Percentiles rank a stretch among this genome's conserved stretches.
phyloP scores from a whole-genome alignment of 495 filamentous ascomycete genomes.

The Penicillium samsonianum region DNA sequence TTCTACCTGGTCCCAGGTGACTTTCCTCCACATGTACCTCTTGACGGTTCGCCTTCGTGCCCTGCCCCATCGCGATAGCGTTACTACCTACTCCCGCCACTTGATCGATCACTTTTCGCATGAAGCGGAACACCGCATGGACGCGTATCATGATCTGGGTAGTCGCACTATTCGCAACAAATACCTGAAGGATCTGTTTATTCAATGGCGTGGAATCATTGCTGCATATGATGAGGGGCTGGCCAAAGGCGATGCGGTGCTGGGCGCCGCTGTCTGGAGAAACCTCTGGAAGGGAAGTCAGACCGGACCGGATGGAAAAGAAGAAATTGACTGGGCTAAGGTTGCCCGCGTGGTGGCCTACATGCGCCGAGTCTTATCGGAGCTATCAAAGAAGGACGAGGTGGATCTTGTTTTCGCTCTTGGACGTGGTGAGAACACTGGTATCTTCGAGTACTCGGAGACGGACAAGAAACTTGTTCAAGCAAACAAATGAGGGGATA shows the following conservation, averaged over 20 bases:
- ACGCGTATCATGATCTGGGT: conserved; percentile 64
- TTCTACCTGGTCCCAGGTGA: conserved; percentile 91
- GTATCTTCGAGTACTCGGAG: conserved; percentile 40
- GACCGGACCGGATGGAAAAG: conserved; percentile 34
- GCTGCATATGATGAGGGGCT: conserved; percentile 88
- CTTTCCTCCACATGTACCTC: conserved; percentile 94
- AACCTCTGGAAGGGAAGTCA: conserved; percentile 78
- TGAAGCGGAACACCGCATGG: conserved; percentile 86
- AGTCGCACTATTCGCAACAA: conserved; percentile 68
- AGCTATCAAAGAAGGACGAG: conserved; percentile 65
- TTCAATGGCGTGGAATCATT: conserved; percentile 85
- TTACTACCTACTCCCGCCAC: conserved; percentile 68
- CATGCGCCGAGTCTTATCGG: conserved; percentile 66
- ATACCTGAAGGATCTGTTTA: conserved; percentile 89
- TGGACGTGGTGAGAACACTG: conserved; percentile 20
- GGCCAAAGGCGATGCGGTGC: conserved; percentile 77
- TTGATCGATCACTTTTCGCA: conserved; percentile 92
- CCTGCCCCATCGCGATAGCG: conserved; percentile 60
- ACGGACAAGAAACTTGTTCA: conserved; percentile 40
- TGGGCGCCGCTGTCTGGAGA: conserved; percentile 88
- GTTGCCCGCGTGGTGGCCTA: conserved; percentile 77
- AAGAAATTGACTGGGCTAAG: conserved; percentile 66
- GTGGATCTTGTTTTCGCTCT: conserved; percentile 49
- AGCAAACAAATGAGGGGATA: conserved; percentile 21
- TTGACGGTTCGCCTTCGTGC: conserved; percentile 81